A percentile compares a stretch with the other conserved stretches of the same genome.
Conservation (phyloP, 441 rosid genomes). For the Lepidium campestre region DNA sequence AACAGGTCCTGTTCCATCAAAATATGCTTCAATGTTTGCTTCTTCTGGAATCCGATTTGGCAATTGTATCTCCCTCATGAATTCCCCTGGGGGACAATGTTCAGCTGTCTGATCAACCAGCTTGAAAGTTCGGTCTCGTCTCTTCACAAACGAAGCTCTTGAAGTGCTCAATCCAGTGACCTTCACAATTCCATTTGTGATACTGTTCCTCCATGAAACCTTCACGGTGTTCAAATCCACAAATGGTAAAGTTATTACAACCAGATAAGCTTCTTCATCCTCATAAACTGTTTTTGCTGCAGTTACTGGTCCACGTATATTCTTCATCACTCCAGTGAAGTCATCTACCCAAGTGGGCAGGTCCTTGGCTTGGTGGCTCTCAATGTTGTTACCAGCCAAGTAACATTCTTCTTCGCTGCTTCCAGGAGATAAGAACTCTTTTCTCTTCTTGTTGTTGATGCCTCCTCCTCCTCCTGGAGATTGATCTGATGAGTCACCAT, state of each 20-base stretch:
- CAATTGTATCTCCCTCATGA: conserved; percentile 59
- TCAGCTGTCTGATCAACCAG: conserved; percentile 56
- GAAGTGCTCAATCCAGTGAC: conserved; percentile 53
- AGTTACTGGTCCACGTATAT: conserved; percentile 49
- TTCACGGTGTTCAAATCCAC: conserved; percentile 65
- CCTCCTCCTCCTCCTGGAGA: conserved; percentile 36
- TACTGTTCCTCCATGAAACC: conserved; percentile 65
- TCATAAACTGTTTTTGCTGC: conserved; percentile 64
- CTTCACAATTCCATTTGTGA: conserved; percentile 50
- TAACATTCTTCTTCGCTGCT: conserved; percentile 34
- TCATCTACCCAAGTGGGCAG: conserved; percentile 43
- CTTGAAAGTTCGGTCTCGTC: conserved; percentile 53
- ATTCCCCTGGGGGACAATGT: conserved; percentile 72
- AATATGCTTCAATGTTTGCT: conserved; percentile 66
- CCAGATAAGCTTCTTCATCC: conserved; percentile 55
- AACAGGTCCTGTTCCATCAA: conserved; percentile 49
- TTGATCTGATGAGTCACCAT: conserved; percentile 45
- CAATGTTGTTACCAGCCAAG: conserved; percentile 30
- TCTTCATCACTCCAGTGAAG: conserved; percentile 59
- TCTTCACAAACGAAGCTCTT: conserved; percentile 43
- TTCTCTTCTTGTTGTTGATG: conserved; percentile 35
- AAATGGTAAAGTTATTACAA: conserved; percentile 58
- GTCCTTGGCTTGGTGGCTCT: conserved; percentile 36
- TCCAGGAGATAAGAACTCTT: conserved; percentile 31
- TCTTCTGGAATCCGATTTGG: conserved; percentile 66